Evolutionary conservation across 305 asterid species (phyloP).

Genomic region (Fraxinus dipetala): DNA sequence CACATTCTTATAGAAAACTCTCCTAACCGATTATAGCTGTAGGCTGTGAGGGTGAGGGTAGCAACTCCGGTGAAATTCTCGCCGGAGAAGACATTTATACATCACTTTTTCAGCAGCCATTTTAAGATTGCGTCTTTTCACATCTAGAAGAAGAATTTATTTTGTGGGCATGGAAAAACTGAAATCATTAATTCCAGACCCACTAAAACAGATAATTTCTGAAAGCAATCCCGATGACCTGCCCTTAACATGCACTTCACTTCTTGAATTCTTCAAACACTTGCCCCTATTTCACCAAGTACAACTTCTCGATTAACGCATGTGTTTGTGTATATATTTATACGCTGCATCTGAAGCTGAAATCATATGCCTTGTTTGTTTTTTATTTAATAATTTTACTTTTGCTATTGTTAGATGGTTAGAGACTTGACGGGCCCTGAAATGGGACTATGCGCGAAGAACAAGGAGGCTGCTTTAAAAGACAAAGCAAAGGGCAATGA

Average conservation of each 20-base stretch:
- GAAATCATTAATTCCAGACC: conserved; percentile 59
- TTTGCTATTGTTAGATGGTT: conserved; percentile 45
- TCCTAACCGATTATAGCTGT: background rate
- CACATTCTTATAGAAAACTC: too few relatives aligned
- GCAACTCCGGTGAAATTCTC: background rate
- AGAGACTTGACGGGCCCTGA: conserved; percentile 68
- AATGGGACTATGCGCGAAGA: conserved; percentile 64
- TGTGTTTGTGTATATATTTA: background rate
- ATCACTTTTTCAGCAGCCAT: background rate
- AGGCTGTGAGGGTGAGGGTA: background rate
- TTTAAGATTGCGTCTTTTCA: background rate
- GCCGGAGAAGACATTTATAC: background rate
- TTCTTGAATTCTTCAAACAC: conserved; percentile 53
- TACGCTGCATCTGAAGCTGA: background rate
- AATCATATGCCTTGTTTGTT: background rate
- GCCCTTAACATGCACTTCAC: conserved; percentile 55
- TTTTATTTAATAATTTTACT: conserved; percentile 17
- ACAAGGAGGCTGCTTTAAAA: conserved; percentile 61
- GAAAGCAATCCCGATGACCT: conserved; percentile 47
- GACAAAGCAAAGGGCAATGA: conserved; percentile 68
- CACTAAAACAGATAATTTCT: conserved; percentile 43
- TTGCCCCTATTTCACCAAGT: conserved; percentile 77
- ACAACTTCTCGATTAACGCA: background rate
- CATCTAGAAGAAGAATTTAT: background rate
- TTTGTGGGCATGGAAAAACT: conserved; percentile 62